A percentile compares a stretch with the other conserved stretches of the same genome.
These are phyloP conservation scores for Ophiostoma quercus DNA, from an alignment of 2,329 filamentous ascomycete species.

Conservation along the genomic window DNA sequence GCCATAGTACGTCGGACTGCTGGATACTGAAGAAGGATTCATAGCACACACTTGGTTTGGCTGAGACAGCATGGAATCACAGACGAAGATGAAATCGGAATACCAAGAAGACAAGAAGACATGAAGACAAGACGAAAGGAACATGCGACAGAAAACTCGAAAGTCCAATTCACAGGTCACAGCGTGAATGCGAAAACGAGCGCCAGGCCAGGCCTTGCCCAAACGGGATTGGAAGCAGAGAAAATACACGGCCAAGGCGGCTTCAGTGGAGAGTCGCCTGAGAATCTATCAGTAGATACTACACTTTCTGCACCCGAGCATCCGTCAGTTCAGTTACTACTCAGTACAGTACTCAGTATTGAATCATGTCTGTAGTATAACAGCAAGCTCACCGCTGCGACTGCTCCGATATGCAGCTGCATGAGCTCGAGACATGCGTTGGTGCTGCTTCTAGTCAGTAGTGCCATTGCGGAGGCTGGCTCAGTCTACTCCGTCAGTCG, in stretches of 20 bases:
- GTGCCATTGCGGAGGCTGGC: neutral
- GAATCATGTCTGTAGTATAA: neutral
- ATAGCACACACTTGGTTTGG: neutral
- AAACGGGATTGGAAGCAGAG: neutral
- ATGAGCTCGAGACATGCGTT: conserved; percentile 6
- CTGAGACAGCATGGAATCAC: neutral
- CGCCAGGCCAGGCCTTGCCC: neutral
- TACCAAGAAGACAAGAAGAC: neutral
- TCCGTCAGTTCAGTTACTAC: too few relatives aligned
- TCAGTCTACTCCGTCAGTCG: neutral
- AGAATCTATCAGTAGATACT: too few relatives aligned
- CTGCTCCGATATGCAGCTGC: neutral
- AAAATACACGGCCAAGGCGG: neutral
- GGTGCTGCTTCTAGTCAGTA: neutral
- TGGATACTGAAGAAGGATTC: neutral
- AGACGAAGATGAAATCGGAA: neutral
- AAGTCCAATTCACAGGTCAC: neutral
- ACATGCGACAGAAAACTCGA: neutral
- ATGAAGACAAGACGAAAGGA: neutral
- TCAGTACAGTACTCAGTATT: neutral
- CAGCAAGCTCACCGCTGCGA: neutral
- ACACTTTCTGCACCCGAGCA: neutral
- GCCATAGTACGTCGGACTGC: neutral
- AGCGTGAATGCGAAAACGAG: conserved; percentile 4
- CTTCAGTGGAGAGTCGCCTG: neutral